Evolutionary conservation across 78 protist genomes (phyloP).

Genomic region (Emiliania huxleyi): DNA sequence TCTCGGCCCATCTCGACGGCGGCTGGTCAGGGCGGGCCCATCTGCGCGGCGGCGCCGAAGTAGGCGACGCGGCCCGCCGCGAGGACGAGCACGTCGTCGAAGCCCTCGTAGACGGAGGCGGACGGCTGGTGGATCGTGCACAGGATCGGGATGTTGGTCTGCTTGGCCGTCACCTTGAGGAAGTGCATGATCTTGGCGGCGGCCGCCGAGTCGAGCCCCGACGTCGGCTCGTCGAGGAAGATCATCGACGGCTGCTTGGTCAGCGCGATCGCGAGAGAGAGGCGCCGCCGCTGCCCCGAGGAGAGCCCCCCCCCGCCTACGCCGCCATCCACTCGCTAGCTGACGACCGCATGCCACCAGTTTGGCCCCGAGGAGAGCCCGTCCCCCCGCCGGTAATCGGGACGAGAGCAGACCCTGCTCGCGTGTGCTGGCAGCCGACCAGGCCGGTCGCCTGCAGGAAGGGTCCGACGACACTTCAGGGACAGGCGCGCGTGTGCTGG

Average conservation of each 20-base stretch:
- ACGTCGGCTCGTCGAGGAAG: constrained; percentile 83
- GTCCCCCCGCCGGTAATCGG: too few relatives aligned
- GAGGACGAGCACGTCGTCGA: constrained; percentile 45
- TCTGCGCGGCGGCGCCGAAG: constrained; percentile 1
- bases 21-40: too few relatives aligned
- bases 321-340: too few relatives aligned
- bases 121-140: constrained; percentile 68
- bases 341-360: too few relatives aligned
- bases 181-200: constrained; percentile 54
- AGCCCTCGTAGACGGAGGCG: constrained; percentile 13
- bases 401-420: not conserved
- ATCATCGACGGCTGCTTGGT: constrained; percentile 63
- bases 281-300: constrained; percentile 56
- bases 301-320: constrained; percentile 40
- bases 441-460: not conserved
- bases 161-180: constrained; percentile 34
- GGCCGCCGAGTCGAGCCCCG: constrained; percentile 65
- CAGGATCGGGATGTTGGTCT: constrained; percentile 14
- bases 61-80: not conserved
- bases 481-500: not conserved
- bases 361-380: too few relatives aligned
- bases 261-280: constrained; percentile 60
- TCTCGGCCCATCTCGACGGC: too few relatives aligned
- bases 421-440: not conserved
- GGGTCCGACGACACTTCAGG: not conserved